phyloP scores from a whole-genome alignment of 108 stramenopile genomes.

The Nitzschia palea region DNA sequence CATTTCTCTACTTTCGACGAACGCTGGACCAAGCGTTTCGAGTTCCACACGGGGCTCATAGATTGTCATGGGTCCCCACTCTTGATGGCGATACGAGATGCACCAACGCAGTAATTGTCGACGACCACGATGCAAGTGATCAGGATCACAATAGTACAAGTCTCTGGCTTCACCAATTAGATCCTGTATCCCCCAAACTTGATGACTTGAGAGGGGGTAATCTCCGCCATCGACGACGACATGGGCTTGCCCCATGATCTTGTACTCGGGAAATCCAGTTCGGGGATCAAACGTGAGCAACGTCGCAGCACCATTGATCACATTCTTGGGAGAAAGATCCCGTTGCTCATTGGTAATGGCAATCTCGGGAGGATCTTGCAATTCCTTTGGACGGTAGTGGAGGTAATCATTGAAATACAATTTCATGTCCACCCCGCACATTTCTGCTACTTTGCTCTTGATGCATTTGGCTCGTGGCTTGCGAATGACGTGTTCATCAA shows the following conservation, averaged over 20 bases:
- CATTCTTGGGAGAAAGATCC: not conserved
- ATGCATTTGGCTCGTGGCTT: not conserved
- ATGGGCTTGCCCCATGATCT: constrained; percentile 11
- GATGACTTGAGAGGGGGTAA: constrained; percentile 8
- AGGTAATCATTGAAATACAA: constrained; percentile 16
- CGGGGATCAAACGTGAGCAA: constrained; percentile 17
- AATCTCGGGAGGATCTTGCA: constrained; percentile 1
- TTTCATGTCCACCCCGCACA: constrained; percentile 30
- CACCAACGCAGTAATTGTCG: constrained; percentile 9
- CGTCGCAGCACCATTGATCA: constrained; percentile 14
- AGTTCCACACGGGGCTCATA: constrained; percentile 4
- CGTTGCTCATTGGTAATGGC: constrained; percentile 1
- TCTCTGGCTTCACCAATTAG: constrained; percentile 16
- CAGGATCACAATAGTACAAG: constrained; percentile 22
- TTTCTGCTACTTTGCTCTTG: constrained; percentile 35
- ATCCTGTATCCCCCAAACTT: constrained; percentile 30
- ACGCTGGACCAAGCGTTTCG: too few relatives aligned
- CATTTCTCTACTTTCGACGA: too few relatives aligned
- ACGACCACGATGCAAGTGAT: constrained; percentile 10
- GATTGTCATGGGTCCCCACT: constrained; percentile 20
- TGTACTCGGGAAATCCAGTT: constrained; percentile 18
- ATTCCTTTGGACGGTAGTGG: not conserved
- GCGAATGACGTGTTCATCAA: not conserved
- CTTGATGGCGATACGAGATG: constrained; percentile 9
- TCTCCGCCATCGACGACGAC: constrained; percentile 21